Conservation (phyloP, 2,329 filamentous ascomycete genomes). For the Beauveria varroae region DNA sequence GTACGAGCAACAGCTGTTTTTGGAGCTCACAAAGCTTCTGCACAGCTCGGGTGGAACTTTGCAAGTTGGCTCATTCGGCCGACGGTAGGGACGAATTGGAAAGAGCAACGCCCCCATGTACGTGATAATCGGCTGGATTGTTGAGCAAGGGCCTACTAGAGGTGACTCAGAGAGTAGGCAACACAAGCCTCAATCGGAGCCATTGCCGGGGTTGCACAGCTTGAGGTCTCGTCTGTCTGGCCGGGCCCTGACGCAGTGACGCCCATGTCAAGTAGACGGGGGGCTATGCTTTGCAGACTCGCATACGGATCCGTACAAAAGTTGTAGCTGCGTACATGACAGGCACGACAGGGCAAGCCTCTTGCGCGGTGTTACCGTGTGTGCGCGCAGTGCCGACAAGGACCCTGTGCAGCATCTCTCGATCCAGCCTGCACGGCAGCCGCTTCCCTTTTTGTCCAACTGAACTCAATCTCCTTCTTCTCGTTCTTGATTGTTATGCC, state of each 20-base stretch:
- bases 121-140: too few relatives aligned
- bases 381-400: not conserved
- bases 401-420: not conserved
- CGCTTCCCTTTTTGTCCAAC: not conserved
- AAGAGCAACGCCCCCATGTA: too few relatives aligned
- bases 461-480: not conserved
- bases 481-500: not conserved
- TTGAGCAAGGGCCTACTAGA: too few relatives aligned
- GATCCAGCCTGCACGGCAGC: not conserved
- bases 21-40: not conserved
- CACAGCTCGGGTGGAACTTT: not conserved
- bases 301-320: too few relatives aligned
- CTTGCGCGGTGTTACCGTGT: too few relatives aligned
- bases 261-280: not conserved
- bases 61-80: not conserved
- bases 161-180: not conserved
- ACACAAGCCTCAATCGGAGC: not conserved
- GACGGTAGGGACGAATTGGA: too few relatives aligned
- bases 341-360: not conserved
- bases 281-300: not conserved
- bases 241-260: not conserved
- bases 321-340: not conserved
- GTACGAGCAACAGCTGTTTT: not conserved
- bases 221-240: not conserved
- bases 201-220: not conserved